Base-by-base conservation (phyloP, 257 asterid genomes). In the Rehmannia glutinosa region DNA sequence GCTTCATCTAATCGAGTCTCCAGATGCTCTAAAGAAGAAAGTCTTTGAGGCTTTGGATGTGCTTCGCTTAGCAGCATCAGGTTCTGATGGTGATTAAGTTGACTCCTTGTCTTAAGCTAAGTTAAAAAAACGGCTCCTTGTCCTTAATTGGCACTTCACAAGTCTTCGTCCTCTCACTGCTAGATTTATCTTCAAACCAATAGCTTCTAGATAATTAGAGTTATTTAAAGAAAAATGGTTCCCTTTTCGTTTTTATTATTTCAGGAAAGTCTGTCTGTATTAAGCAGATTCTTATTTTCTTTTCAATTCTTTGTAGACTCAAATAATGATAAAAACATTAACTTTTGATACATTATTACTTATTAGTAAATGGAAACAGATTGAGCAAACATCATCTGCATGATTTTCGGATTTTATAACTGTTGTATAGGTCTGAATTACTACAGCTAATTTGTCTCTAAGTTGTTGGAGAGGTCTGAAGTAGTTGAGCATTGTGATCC, bases 1-100 rank as follows among this genome's bases (percentile, higher is more conserved):
- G 61, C 96, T 91, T 57, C 97, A 88, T 75, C 82, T 91, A 57
- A 83, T 91, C 15, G 97, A 91, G 43, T 83, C 96, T 6, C 95
- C 95, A 0, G 96, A 88, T 46, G 93, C 93, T 54, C 89, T 91
- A 3, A 88, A 86, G 80, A 80, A 83, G 79, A 91, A 91, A 65
- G 91, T 88, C 17, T 73, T 59, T 0, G 97, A 91, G 79, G 97
- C 97, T 12, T 77, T 91, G 90, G 84, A 79, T 17, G 93, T 91
- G 45, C 95, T 91, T 32, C 89, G 80, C 41, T 11, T 67, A 43
- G 84, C 89, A 35, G 38, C 82, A 1, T 49, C 79, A 4, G 75
- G 59, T 28, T 27, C 75, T 2, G 76, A 77, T 6, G 65, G 77
- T 30, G 70, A 75, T 38, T 73, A 78, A 19, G 71, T 72, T 20